phyloP scores from a whole-genome alignment of 305 asterid species.

The Petunia hybrid region DNA sequence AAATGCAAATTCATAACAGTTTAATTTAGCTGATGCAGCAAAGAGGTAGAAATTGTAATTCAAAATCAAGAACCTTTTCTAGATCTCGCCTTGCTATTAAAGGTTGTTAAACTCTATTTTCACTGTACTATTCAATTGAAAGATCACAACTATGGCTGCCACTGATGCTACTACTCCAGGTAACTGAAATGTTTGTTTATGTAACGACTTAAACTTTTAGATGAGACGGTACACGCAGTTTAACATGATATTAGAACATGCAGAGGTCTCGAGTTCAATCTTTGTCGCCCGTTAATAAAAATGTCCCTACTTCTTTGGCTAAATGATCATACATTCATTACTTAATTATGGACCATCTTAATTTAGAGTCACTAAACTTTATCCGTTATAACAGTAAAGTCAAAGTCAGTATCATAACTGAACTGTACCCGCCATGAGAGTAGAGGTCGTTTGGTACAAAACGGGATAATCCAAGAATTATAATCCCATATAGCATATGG shows the following conservation, averaged over 20 bases:
- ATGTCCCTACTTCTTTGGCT: background rate
- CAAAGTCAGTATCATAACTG: no score
- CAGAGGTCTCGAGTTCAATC: background rate
- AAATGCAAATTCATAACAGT: background rate
- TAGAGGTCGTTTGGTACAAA: no score
- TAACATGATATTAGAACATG: background rate
- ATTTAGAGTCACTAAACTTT: no score
- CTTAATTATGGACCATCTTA: no score
- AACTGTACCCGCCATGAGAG: no score
- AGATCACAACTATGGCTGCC: slow-evolving; percentile 56
- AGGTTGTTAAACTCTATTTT: slow-evolving; percentile 55
- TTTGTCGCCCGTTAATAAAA: background rate
- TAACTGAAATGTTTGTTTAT: background rate
- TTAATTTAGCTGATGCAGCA: slow-evolving; percentile 63
- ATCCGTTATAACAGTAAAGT: no score
- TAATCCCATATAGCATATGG: no score
- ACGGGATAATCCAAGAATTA: no score
- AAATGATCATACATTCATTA: background rate
- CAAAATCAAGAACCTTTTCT: slow-evolving; percentile 86
- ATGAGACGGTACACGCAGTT: background rate
- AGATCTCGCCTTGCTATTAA: slow-evolving; percentile 92
- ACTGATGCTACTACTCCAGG: slow-evolving; percentile 26
- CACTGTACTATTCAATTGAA: background rate
- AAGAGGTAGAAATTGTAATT: slow-evolving; percentile 64
- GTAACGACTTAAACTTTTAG: background rate